Evolutionary conservation across 805 yeast genomes (phyloP).

Genomic region (Ogataea chonburiensis): DNA sequence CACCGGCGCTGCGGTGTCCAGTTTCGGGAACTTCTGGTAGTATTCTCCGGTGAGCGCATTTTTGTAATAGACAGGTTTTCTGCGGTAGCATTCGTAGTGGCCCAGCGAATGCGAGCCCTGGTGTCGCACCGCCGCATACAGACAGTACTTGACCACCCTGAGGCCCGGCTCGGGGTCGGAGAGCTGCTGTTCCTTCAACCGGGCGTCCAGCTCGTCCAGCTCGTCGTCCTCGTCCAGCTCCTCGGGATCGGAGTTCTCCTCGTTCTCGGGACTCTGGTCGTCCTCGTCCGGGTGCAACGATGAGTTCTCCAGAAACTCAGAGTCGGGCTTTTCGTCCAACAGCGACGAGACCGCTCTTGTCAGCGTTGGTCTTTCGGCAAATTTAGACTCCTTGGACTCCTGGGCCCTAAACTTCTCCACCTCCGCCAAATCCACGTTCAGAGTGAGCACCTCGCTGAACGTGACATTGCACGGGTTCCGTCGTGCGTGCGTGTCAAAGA

Average conservation of each 20-base stretch:
- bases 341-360: slow-evolving; percentile 16
- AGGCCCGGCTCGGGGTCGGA: slow-evolving; percentile 1
- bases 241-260: slow-evolving; percentile 11
- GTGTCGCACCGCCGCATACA: slow-evolving; percentile 78
- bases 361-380: slow-evolving; percentile 22
- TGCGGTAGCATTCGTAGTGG: slow-evolving; percentile 85
- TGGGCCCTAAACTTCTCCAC: slow-evolving; percentile 13
- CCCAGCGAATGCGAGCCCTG: slow-evolving; percentile 87
- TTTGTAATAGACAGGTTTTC: slow-evolving; percentile 62
- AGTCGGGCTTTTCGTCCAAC: slow-evolving; percentile 24
- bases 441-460: slow-evolving; percentile 54
- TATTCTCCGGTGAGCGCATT: slow-evolving; percentile 31
- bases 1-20: slow-evolving; percentile 4
- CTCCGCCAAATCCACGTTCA: slow-evolving; percentile 45
- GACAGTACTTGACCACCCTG: slow-evolving; percentile 43
- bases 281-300: slow-evolving; percentile 2
- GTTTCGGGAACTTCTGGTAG: slow-evolving; percentile 21
- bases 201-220: slow-evolving; percentile 5
- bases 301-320: slow-evolving; percentile 24
- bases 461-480: slow-evolving; percentile 74
- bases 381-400: slow-evolving; percentile 28
- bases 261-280: slow-evolving; percentile 22
- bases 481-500: slow-evolving; percentile 63
- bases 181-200: neutral
- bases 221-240: slow-evolving; percentile 15